Evolutionary conservation across 805 yeast genomes (phyloP).

Genomic region (Candida corydali): DNA sequence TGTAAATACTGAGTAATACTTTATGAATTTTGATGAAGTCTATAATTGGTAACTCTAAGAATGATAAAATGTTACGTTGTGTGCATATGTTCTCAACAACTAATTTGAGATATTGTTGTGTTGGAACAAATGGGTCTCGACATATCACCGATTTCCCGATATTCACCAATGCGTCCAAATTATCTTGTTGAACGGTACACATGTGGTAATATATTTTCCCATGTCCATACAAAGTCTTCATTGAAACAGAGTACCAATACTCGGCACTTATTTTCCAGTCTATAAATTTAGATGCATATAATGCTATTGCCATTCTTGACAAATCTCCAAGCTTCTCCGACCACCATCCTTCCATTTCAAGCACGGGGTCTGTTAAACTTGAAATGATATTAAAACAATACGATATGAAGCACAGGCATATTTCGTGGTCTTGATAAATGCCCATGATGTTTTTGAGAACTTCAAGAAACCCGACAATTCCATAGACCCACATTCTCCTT

Average conservation of each 20-base stretch:
- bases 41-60: constrained; percentile 55
- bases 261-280: constrained; percentile 86
- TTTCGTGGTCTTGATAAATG: constrained; percentile 72
- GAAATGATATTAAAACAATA: constrained; percentile 63
- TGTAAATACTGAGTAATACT: constrained; percentile 56
- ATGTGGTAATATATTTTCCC: constrained; percentile 85
- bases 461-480: constrained; percentile 75
- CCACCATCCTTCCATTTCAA: constrained; percentile 73
- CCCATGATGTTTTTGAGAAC: constrained; percentile 71
- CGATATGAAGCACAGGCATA: constrained; percentile 69
- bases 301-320: constrained; percentile 83
- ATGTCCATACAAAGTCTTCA: constrained; percentile 72
- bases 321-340: constrained; percentile 81
- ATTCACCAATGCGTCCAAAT: constrained; percentile 72
- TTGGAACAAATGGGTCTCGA: constrained; percentile 80
- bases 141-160: constrained; percentile 77
- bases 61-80: constrained; percentile 55
- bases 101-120: constrained; percentile 70
- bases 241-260: constrained; percentile 74
- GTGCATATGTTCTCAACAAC: constrained; percentile 76
- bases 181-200: constrained; percentile 80
- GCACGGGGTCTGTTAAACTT: constrained; percentile 49
- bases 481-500: constrained; percentile 81
- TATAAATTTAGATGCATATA: constrained; percentile 71
- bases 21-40: constrained; percentile 66